phyloP scores from a whole-genome alignment of 2,329 filamentous ascomycete genomes.

The Cryphonectria radicalis region DNA sequence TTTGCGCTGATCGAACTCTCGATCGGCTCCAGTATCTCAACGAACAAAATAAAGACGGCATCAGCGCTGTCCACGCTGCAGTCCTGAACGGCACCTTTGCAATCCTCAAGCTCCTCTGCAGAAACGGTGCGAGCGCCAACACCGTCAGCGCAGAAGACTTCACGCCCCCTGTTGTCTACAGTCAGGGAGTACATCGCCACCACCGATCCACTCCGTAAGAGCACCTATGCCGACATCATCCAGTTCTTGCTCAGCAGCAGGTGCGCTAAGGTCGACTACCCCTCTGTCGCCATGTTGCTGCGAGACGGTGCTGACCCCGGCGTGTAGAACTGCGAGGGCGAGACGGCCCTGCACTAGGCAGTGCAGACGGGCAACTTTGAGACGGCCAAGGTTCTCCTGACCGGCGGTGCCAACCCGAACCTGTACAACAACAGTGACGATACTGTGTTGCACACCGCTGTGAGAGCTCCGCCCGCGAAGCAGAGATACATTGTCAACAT shows the following conservation, averaged over 20 bases:
- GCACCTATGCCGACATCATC: background rate
- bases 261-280: background rate
- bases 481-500: background rate
- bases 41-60: background rate
- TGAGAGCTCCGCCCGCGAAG: background rate
- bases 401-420: background rate
- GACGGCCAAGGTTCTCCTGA: background rate
- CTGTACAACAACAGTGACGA: background rate
- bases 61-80: background rate
- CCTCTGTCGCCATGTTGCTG: background rate
- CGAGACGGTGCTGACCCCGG: background rate
- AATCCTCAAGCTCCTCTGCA: background rate
- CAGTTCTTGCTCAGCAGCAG: background rate
- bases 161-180: background rate
- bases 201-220: background rate
- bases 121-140: background rate
- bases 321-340: background rate
- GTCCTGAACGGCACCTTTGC: background rate
- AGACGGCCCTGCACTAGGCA: background rate
- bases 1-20: background rate
- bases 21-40: background rate
- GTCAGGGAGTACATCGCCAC: background rate
- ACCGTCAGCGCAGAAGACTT: background rate
- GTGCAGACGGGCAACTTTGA: background rate
- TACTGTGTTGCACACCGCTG: background rate